Evolutionary conservation across 2,329 filamentous ascomycete species (phyloP).

Genomic region (Paecilomyces sp.): DNA sequence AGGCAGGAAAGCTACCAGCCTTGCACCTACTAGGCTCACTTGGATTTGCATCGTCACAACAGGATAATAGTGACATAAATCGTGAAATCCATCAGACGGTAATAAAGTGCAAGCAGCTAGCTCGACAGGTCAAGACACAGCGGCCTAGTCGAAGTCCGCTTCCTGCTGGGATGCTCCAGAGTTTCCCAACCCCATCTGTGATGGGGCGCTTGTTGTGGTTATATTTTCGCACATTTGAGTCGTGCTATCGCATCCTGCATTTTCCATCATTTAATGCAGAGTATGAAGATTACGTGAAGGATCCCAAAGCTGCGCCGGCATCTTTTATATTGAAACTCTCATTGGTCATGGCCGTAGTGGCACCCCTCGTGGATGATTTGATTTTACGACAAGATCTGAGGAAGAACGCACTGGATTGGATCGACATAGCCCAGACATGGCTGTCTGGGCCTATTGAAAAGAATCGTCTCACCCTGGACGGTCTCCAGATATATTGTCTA

Average conservation of each 20-base stretch:
- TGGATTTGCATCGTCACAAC: background rate
- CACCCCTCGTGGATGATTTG: background rate
- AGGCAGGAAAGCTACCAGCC: background rate
- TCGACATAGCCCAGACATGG: slow-evolving; percentile 53
- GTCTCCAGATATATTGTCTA: slow-evolving; percentile 41
- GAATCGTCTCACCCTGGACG: slow-evolving; percentile 41
- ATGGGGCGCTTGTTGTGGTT: slow-evolving; percentile 7
- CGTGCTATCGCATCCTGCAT: slow-evolving; percentile 21
- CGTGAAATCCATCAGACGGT: background rate
- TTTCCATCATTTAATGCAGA: slow-evolving; percentile 16
- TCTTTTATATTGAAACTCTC: slow-evolving; percentile 12
- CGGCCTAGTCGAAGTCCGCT: background rate
- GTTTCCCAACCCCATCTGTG: background rate
- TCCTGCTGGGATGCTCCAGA: background rate
- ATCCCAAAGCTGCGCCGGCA: slow-evolving; percentile 4
- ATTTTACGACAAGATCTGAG: slow-evolving; percentile 14
- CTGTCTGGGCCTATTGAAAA: slow-evolving; percentile 49
- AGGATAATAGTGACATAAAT: background rate
- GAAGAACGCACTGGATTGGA: slow-evolving; percentile 43
- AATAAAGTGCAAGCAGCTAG: background rate
- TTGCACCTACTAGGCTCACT: background rate
- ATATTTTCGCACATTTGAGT: slow-evolving; percentile 20
- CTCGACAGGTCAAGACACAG: background rate
- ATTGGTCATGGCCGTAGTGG: slow-evolving; percentile 13
- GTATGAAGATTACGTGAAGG: slow-evolving; percentile 12